Conservation (phyloP, 495 filamentous ascomycete genomes). For the Penicilliopsis zonata region DNA sequence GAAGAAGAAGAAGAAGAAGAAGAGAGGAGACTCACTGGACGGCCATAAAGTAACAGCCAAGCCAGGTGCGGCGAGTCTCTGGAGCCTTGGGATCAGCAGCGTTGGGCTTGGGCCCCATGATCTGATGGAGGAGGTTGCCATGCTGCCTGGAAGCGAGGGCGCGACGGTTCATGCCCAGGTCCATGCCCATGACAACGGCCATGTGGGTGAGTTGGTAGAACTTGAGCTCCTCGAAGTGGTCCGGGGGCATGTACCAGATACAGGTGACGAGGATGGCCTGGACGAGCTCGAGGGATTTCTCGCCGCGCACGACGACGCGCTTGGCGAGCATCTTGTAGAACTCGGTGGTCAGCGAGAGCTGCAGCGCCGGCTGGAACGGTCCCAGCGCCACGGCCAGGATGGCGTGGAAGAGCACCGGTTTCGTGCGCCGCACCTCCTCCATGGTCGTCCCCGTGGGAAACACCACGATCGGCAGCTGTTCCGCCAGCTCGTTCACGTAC, state of each 20-base stretch:
- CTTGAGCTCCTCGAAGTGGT: slow-evolving; percentile 75
- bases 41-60: slow-evolving; percentile 70
- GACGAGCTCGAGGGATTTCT: slow-evolving; percentile 78
- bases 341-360: slow-evolving; percentile 52
- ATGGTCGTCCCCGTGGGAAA: slow-evolving; percentile 57
- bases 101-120: slow-evolving; percentile 25
- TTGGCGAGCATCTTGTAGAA: slow-evolving; percentile 64
- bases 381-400: slow-evolving; percentile 61
- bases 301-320: slow-evolving; percentile 57
- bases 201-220: slow-evolving; percentile 84
- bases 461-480: slow-evolving; percentile 67
- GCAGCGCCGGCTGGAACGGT: slow-evolving; percentile 44
- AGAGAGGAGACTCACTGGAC: slow-evolving; percentile 29
- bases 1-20: neutral
- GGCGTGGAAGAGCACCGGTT: slow-evolving; percentile 71
- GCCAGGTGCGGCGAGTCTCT: slow-evolving; percentile 67
- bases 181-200: slow-evolving; percentile 74
- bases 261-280: slow-evolving; percentile 64
- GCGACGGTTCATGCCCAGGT: slow-evolving; percentile 64
- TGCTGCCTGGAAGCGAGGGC: slow-evolving; percentile 12
- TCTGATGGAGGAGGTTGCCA: slow-evolving; percentile 18
- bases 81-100: slow-evolving; percentile 50
- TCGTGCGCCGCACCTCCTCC: slow-evolving; percentile 52
- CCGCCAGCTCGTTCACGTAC: slow-evolving; percentile 56
- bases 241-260: slow-evolving; percentile 76